These are phyloP conservation scores for Colletotrichum somersetense DNA, from an alignment of 2,329 filamentous ascomycete species.

Conservation along the genomic window DNA sequence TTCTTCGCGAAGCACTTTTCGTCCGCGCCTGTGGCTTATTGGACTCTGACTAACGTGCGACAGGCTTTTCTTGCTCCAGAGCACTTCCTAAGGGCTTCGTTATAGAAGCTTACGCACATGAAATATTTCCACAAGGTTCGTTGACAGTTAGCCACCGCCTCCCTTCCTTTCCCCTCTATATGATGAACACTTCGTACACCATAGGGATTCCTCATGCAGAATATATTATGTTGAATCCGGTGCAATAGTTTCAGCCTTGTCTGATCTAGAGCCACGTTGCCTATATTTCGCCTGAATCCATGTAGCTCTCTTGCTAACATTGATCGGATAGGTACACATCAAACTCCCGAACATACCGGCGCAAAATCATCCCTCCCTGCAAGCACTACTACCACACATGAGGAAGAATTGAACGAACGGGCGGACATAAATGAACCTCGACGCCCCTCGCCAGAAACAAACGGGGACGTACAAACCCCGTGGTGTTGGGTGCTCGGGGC, in stretches of 20 bases:
- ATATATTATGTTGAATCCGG: conserved; percentile 73
- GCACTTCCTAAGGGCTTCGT: conserved; percentile 46
- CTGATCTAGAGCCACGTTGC: conserved; percentile 62
- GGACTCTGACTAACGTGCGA: conserved; percentile 29
- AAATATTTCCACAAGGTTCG: conserved; percentile 33
- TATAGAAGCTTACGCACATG: conserved; percentile 55
- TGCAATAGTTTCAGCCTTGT: conserved; percentile 77
- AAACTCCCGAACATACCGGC: conserved; percentile 19
- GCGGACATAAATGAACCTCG: conserved; percentile 74
- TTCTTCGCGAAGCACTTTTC: conserved; percentile 39
- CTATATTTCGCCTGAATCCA: conserved; percentile 44
- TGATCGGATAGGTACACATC: conserved; percentile 57
- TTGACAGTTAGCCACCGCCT: background rate
- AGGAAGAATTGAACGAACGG: conserved; percentile 78
- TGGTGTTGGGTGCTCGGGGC: conserved; percentile 62
- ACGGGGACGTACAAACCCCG: conserved; percentile 73
- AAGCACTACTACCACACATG: conserved; percentile 54
- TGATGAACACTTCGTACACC: conserved; percentile 73
- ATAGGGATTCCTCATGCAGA: conserved; percentile 78
- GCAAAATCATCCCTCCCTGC: conserved; percentile 40
- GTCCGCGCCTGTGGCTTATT: background rate
- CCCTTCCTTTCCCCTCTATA: conserved; percentile 47
- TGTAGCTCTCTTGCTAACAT: conserved; percentile 53
- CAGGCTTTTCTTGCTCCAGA: conserved; percentile 9
- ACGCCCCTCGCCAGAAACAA: conserved; percentile 62